These are phyloP conservation scores for Fusarium nygamai DNA, from an alignment of 2,329 filamentous ascomycete genomes.

Conservation along the genomic window DNA sequence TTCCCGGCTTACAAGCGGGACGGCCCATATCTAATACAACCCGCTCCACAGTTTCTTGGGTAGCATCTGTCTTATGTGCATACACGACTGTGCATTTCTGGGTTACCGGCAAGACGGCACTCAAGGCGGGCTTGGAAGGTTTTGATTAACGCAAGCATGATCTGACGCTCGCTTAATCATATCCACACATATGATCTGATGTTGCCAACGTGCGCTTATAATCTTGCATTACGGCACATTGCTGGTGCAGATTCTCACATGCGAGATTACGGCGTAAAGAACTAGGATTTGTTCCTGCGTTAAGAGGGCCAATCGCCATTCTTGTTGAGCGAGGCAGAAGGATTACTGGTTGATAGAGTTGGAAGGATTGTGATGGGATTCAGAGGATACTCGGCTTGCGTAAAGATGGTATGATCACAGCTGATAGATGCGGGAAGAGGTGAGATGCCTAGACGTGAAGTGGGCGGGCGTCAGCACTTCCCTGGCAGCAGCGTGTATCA, in stretches of 20 bases:
- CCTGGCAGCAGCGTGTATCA: background rate
- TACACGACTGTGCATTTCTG: background rate
- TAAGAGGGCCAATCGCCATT: background rate
- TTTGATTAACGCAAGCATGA: background rate
- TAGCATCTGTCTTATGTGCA: background rate
- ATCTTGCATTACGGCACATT: background rate
- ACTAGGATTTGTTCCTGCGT: background rate
- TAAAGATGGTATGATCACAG: background rate
- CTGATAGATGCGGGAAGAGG: background rate
- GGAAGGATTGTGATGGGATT: background rate
- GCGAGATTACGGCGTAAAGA: background rate
- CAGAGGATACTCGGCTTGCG: background rate
- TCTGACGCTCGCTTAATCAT: background rate
- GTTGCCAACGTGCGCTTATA: background rate
- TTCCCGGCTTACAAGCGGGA: background rate
- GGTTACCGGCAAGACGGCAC: background rate
- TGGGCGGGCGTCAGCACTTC: background rate
- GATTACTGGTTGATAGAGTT: background rate
- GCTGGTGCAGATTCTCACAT: background rate
- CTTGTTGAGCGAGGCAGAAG: background rate
- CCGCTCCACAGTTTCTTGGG: background rate
- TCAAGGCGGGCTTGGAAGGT: background rate
- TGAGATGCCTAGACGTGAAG: background rate
- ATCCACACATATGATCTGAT: background rate
- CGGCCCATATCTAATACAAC: background rate